These are phyloP conservation scores for Anethum foeniculum DNA, from an alignment of 140 eudicot species.

Conservation along the genomic window DNA sequence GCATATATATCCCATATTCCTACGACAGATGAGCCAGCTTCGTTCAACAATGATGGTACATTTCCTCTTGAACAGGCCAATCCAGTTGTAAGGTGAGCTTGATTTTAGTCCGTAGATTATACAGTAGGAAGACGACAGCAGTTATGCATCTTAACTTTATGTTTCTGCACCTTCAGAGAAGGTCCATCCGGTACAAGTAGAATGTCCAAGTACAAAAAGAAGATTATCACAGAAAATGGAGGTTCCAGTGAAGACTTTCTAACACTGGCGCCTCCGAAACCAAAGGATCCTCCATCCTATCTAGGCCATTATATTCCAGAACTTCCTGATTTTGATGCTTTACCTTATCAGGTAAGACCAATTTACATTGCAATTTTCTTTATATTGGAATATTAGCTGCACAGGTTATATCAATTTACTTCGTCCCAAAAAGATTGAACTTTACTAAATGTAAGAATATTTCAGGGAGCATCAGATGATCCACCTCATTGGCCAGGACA, in stretches of 20 bases:
- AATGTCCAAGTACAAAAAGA: conserved; percentile 26
- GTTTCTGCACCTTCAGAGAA: conserved; percentile 33
- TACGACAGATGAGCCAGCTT: conserved; percentile 36
- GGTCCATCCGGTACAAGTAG: conserved; percentile 22
- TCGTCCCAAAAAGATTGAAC: not conserved
- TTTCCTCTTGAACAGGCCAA: conserved; percentile 29
- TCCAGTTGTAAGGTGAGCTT: conserved; percentile 29
- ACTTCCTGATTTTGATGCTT: conserved; percentile 17
- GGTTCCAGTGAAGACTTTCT: conserved; percentile 54
- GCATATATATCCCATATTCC: conserved; percentile 18
- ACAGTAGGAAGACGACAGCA: not conserved
- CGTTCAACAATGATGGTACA: conserved; percentile 35
- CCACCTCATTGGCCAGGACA: conserved; percentile 13
- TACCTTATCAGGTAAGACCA: conserved; percentile 27
- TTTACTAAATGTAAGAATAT: conserved; percentile 8
- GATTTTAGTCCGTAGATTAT: not conserved
- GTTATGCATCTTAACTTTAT: not conserved
- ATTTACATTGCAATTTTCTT: not conserved
- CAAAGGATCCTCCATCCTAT: conserved; percentile 26
- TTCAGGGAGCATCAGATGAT: conserved; percentile 31
- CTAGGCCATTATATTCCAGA: conserved; percentile 14
- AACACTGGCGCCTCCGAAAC: conserved; percentile 57
- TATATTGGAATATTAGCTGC: not conserved
- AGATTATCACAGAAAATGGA: conserved; percentile 20
- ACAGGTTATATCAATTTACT: not conserved